A percentile compares a stretch with the other conserved stretches of the same genome.
These are phyloP conservation scores for Marvania coccoides DNA, from an alignment of 139 green algal species.

Conservation along the genomic window DNA sequence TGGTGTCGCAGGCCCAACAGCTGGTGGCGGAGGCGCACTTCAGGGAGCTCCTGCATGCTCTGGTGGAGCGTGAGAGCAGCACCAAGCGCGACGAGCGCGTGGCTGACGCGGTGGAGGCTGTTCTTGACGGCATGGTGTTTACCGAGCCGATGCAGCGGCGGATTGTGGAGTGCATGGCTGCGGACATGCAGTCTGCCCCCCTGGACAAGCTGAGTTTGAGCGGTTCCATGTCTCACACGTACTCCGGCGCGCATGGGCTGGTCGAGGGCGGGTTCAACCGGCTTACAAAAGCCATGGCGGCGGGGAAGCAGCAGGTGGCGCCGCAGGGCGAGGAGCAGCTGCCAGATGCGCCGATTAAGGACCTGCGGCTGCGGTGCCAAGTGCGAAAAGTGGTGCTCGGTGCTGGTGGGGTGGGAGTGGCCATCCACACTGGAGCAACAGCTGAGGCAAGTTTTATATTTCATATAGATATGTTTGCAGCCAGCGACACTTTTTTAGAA, in stretches of 20 bases:
- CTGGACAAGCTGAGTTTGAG: conserved; percentile 9
- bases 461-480: no score
- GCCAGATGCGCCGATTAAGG: neutral
- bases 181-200: conserved; percentile 16
- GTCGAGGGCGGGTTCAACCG: conserved; percentile 18
- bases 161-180: neutral
- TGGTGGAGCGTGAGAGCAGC: neutral
- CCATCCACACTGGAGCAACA: neutral
- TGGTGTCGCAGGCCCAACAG: neutral
- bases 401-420: conserved; percentile 3
- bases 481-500: neutral
- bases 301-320: conserved; percentile 11
- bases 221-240: conserved; percentile 11
- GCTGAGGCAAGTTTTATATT: no score
- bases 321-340: neutral
- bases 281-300: neutral
- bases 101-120: neutral
- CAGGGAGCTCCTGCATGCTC: neutral
- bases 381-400: conserved; percentile 8
- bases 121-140: neutral
- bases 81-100: neutral
- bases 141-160: neutral
- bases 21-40: neutral
- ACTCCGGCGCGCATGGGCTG: conserved; percentile 18
- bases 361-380: neutral